Evolutionary conservation across 179 eudicot genomes (phyloP).

Genomic region (Silene vulgaris): DNA sequence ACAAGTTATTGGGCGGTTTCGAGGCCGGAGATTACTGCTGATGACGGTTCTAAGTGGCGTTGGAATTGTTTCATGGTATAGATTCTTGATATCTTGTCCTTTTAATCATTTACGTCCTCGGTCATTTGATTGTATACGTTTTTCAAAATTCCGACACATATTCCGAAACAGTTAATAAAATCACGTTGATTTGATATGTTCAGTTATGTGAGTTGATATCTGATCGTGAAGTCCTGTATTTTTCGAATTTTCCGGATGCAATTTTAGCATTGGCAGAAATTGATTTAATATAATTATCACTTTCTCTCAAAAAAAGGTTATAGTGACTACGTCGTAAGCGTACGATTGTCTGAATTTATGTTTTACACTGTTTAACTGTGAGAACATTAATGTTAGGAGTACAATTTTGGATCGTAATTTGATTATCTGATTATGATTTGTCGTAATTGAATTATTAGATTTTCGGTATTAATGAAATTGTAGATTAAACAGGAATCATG

Average conservation of each 20-base stretch:
- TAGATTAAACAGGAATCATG: not conserved
- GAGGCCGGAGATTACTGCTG: slow-evolving; percentile 44
- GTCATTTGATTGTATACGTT: not conserved
- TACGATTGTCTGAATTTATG: not conserved
- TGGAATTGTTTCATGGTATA: slow-evolving; percentile 93
- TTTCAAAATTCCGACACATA: not conserved
- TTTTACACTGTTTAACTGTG: slow-evolving; percentile 6
- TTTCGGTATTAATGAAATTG: not conserved
- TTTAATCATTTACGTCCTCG: too few species aligned
- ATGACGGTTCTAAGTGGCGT: slow-evolving; percentile 77
- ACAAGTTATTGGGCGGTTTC: slow-evolving; percentile 78
- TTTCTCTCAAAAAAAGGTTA: too few species aligned
- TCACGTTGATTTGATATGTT: too few species aligned
- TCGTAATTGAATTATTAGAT: not conserved
- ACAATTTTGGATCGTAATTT: too few species aligned
- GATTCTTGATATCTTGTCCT: not conserved
- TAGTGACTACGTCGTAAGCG: too few species aligned
- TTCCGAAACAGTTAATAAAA: too few species aligned
- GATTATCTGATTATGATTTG: not conserved
- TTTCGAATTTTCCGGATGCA: too few species aligned
- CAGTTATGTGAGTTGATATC: too few species aligned
- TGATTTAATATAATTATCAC: too few species aligned
- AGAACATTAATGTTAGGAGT: not conserved
- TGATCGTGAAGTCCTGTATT: too few species aligned
- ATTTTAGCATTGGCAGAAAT: too few species aligned